phyloP scores from a whole-genome alignment of 2,329 filamentous ascomycete genomes.

The Metarhizium guizhouense region DNA sequence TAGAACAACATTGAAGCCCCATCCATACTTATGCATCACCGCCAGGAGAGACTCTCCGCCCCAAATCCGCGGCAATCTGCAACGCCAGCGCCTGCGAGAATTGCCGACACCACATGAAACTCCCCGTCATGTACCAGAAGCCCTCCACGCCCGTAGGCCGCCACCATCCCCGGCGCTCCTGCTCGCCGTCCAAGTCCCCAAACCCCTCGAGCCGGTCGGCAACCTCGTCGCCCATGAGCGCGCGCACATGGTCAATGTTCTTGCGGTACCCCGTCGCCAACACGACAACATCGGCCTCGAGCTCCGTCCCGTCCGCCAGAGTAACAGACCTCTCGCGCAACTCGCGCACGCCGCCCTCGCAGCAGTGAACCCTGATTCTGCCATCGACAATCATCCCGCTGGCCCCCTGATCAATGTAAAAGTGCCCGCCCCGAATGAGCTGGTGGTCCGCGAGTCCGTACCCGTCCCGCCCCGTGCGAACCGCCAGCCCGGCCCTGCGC shows the following conservation, averaged over 20 bases:
- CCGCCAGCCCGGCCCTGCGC: constrained; percentile 29
- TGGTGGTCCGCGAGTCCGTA: constrained; percentile 27
- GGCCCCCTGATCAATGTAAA: constrained; percentile 33
- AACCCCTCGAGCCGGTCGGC: constrained; percentile 23
- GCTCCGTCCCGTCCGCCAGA: constrained; percentile 23
- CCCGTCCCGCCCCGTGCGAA: constrained; percentile 26
- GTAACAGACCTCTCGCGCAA: constrained; percentile 18
- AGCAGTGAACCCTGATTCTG: constrained; percentile 26
- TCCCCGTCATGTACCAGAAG: constrained; percentile 31
- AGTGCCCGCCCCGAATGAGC: constrained; percentile 28
- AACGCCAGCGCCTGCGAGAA: constrained; percentile 27
- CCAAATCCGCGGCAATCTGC: constrained; percentile 19
- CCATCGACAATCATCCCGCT: constrained; percentile 30
- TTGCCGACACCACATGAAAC: constrained; percentile 23
- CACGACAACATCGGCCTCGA: constrained; percentile 32
- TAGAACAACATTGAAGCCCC: no score
- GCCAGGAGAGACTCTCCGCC: not conserved
- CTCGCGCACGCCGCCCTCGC: constrained; percentile 20
- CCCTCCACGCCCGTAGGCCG: constrained; percentile 26
- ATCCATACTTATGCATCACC: not conserved
- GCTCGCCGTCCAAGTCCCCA: constrained; percentile 28
- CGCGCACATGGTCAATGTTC: constrained; percentile 24
- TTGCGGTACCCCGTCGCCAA: constrained; percentile 33
- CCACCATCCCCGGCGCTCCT: constrained; percentile 18
- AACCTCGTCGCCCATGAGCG: constrained; percentile 27